Conservation (phyloP, 2,329 filamentous ascomycete species). For the Plenodomus lindquistii region DNA sequence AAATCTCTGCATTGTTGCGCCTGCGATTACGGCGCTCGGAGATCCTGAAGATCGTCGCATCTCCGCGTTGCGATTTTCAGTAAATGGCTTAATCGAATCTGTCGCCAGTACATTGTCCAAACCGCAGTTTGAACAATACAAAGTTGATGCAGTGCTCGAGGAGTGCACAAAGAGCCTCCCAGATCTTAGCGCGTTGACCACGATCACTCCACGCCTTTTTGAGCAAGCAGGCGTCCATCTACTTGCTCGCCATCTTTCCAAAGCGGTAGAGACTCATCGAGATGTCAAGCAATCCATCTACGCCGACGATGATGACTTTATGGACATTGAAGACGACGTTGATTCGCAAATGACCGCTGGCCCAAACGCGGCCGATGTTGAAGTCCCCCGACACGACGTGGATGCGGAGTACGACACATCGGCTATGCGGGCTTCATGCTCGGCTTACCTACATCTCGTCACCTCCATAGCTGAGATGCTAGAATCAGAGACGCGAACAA, state of each 20-base stretch:
- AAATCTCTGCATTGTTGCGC: slow-evolving; percentile 52
- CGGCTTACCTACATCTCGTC: slow-evolving; percentile 35
- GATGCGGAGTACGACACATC: slow-evolving; percentile 29
- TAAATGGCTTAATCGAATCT: slow-evolving; percentile 26
- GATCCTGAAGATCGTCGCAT: slow-evolving; percentile 27
- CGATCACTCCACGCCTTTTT: slow-evolving; percentile 22
- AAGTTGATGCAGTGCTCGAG: slow-evolving; percentile 49
- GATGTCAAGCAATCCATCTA: slow-evolving; percentile 39
- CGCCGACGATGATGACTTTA: slow-evolving; percentile 54
- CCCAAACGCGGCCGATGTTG: slow-evolving; percentile 35
- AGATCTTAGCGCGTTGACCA: slow-evolving; percentile 19
- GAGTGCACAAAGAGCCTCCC: slow-evolving; percentile 40
- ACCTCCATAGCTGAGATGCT: slow-evolving; percentile 17
- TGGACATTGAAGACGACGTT: slow-evolving; percentile 70
- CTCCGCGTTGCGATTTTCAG: slow-evolving; percentile 21
- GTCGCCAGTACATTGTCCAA: slow-evolving; percentile 43
- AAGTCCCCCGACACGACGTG: slow-evolving; percentile 53
- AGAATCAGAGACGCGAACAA: slow-evolving; percentile 10
- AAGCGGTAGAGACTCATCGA: slow-evolving; percentile 33
- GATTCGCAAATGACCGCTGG: slow-evolving; percentile 62
- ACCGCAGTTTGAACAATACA: slow-evolving; percentile 47
- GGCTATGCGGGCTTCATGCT: slow-evolving; percentile 36
- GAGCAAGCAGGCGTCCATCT: slow-evolving; percentile 38
- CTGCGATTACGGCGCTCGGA: slow-evolving; percentile 33
- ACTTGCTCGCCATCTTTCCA: slow-evolving; percentile 36